phyloP scores from a whole-genome alignment of 352 stramenopile species.

The Globisporangium mamillatum region DNA sequence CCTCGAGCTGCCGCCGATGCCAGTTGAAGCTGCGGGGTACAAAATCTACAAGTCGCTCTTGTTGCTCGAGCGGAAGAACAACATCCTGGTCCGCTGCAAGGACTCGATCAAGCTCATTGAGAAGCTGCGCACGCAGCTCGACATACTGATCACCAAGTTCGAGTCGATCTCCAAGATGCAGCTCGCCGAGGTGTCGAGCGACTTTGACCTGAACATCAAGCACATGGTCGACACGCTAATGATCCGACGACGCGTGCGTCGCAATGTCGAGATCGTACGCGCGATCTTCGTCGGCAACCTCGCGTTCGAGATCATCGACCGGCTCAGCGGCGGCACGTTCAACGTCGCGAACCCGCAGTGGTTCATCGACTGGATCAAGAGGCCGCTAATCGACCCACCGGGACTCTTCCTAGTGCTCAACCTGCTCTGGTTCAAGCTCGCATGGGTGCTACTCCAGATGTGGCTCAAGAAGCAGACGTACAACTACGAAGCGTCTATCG shows the following conservation, averaged over 20 bases:
- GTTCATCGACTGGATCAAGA: conserved; percentile 77
- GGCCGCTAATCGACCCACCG: conserved; percentile 53
- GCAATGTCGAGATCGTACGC: conserved; percentile 87
- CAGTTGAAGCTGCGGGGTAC: conserved; percentile 38
- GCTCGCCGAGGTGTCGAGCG: conserved; percentile 83
- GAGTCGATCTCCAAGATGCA: conserved; percentile 87
- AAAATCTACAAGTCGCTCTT: conserved; percentile 93
- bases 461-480: conserved; percentile 41
- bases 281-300: conserved; percentile 92
- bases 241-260: conserved; percentile 50
- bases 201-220: conserved; percentile 89
- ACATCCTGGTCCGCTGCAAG: conserved; percentile 89
- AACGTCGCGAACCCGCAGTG: conserved; percentile 87
- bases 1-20: conserved; percentile 57
- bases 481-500: conserved; percentile 84
- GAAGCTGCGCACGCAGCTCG: conserved; percentile 88
- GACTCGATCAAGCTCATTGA: conserved; percentile 96
- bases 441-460: conserved; percentile 56
- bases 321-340: conserved; percentile 91
- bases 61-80: conserved; percentile 87
- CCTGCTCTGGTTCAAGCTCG: conserved; percentile 56
- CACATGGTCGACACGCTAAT: conserved; percentile 76
- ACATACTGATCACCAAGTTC: conserved; percentile 91
- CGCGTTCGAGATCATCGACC: conserved; percentile 94
- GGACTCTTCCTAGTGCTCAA: conserved; percentile 84